phyloP scores from a whole-genome alignment of 768 basidiomycete species.

The Gymnopilus dilepis region DNA sequence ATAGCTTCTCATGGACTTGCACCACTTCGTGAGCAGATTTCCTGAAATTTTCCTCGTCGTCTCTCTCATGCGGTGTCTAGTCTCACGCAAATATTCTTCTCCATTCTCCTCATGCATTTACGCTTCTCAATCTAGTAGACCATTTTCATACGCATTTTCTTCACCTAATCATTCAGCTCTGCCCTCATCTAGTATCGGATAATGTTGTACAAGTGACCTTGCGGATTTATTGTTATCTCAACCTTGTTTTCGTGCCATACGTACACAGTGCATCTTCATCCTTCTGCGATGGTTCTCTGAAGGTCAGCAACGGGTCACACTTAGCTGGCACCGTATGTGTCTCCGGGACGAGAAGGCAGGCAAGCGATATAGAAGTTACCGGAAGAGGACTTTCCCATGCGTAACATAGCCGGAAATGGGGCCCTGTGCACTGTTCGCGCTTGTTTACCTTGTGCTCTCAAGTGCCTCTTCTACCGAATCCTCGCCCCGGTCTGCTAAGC shows the following conservation, averaged over 20 bases:
- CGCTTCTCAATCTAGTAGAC: constrained; percentile 28
- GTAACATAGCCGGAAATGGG: constrained; percentile 25
- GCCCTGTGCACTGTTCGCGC: constrained; percentile 15
- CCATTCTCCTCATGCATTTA: constrained; percentile 19
- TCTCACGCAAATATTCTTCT: constrained; percentile 21
- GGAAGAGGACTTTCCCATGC: constrained; percentile 27
- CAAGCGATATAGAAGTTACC: constrained; percentile 17
- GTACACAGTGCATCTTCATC: constrained; percentile 12
- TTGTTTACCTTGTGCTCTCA: constrained; percentile 25
- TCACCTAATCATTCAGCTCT: constrained; percentile 28
- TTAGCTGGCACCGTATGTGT: constrained; percentile 14
- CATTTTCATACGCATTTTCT: constrained; percentile 25
- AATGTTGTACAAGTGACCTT: constrained; percentile 37
- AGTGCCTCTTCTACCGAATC: constrained; percentile 3
- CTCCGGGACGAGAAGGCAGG: constrained; percentile 15
- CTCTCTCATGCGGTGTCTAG: constrained; percentile 22
- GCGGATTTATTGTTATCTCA: constrained; percentile 26
- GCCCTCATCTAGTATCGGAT: constrained; percentile 39
- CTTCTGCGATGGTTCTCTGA: constrained; percentile 19
- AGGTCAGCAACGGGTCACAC: background rate
- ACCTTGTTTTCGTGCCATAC: constrained; percentile 15
- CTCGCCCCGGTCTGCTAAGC: constrained; percentile 14
- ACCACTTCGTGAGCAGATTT: constrained; percentile 27
- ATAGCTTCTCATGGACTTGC: constrained; percentile 27
- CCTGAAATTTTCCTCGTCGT: constrained; percentile 5